Base-by-base conservation (phyloP, 108 stramenopile genomes). In the Asterionellopsis glacialis region DNA sequence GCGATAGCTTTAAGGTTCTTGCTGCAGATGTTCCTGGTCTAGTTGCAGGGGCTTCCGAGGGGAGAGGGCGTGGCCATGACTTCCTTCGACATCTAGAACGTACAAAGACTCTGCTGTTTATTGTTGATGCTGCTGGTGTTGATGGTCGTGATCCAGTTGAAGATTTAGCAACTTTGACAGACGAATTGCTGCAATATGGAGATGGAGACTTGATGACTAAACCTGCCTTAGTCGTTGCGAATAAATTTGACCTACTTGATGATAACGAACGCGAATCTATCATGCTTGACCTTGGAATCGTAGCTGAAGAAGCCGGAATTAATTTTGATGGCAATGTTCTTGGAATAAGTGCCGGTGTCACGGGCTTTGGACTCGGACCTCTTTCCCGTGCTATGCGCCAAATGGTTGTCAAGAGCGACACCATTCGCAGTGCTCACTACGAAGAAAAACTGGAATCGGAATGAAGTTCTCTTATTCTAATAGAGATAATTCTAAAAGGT, bases 21-120 rank as follows among this genome's bases (percentile, higher is more conserved):
- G 88, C 94, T 41, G 97, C 97, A 0, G 98, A 99, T 76, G 82
- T 98, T 25, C 97, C 98, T 11, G 99, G 99, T 9, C 64, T 99
- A 15, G 90, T 98, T 69, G 95, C 88, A 45, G 98, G 98, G 0
- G 99, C 98, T 4, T 82, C 91, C 28, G 85, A 79, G 49, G 91
- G 96, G 1, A 75, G 90, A 61, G 99, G 99, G 11, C 73, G 95
- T 44, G 99, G 99, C 9, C 90, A 91, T 51, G 96, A 96, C 51
- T 98, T 98, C 69, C 66, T 97, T 28, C 70, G 95, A 9, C 98
- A 98, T 64, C 67, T 98, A 41, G 93, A 96, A 77, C 63, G 98
- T 53, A 96, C 95, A 18, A 88, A 86, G 57, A 72, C 87, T 12
- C 66, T 87, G 11, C 53, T 88, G 18, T 88, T 87, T 61, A 87